Evolutionary conservation across 2,329 filamentous ascomycete species (phyloP), one percentile per base, ranked within the genome.

Genomic region (Colletotrichum sp.): DNA sequence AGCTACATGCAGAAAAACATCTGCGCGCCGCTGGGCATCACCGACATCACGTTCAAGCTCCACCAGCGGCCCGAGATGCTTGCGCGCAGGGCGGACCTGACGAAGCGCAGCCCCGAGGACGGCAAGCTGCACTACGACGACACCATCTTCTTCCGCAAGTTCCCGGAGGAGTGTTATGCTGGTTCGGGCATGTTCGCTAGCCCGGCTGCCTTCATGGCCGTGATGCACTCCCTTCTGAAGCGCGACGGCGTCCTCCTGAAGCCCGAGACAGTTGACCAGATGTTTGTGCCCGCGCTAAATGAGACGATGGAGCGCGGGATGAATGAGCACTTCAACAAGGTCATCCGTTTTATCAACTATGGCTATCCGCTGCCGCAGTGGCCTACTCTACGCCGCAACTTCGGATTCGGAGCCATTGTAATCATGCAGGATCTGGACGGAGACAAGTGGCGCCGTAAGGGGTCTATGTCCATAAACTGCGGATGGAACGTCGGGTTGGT

Each of bases 231-330:
- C 3, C 79, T 92, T 3, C 82, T 90, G 0, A 80, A 81, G 5
- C 86, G 90, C 64, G 89, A 91, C 74, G 86, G 85, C 6, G 86
- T 84, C 34, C 77, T 91, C 0, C 83, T 92, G 7, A 84, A 81
- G 34, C 81, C 82, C 0, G 81, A 81, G 7, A 88, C 86, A 0
- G 83, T 87, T 0, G 82, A 86, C 1, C 78, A 82, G 65, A 84
- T 91, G 81, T 90, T 90, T 77, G 78, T 81, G 69, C 83, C 88
- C 0, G 66, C 67, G 15, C 28, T 69, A 13, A 24, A 69, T 6
- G 67, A 69, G 55, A 60, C n/a, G 30, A 36, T 60, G 67, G 67
- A 66, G 36, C 63, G 63, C 63, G 63, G 63, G 12, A 67, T 67
- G 65, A 67, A 67, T 26, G 65, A 55, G 39, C 65, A 67, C 43